A percentile compares a stretch with the other conserved stretches of the same genome.
Evolutionary conservation across 371 early-diverging fungal species (phyloP).

Genomic region (Circinella minor): DNA sequence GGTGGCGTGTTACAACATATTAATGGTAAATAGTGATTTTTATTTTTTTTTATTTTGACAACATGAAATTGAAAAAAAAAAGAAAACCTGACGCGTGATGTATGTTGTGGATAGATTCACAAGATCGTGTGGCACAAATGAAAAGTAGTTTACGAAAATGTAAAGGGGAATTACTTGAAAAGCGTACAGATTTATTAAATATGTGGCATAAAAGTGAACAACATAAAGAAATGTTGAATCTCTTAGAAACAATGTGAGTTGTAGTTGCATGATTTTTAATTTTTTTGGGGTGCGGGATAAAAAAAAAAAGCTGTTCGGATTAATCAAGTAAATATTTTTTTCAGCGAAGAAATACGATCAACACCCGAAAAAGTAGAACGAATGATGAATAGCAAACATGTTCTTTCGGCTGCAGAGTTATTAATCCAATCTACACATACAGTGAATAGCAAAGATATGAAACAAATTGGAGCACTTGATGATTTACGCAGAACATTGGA

Average conservation of each 20-base stretch:
- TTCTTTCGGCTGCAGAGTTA: conserved; percentile 76
- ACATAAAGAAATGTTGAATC: conserved; percentile 82
- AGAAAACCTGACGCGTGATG: conserved; percentile 19
- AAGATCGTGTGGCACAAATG: conserved; percentile 70
- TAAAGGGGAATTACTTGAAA: conserved; percentile 71
- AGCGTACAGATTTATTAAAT: conserved; percentile 77
- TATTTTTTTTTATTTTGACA: neutral
- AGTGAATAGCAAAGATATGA: conserved; percentile 75
- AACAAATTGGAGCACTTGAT: conserved; percentile 85
- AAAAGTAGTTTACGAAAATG: conserved; percentile 68
- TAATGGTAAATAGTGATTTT: conserved; percentile 52
- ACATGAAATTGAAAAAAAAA: conserved; percentile 13
- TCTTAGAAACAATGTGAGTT: conserved; percentile 76
- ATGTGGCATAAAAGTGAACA: conserved; percentile 82
- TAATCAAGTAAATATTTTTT: too few species aligned
- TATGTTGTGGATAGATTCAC: conserved; percentile 49
- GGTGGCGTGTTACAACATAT: conserved; percentile 89
- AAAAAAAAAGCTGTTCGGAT: too few species aligned
- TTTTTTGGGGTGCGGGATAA: too few species aligned
- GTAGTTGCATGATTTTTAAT: neutral
- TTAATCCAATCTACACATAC: conserved; percentile 72
- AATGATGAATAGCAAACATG: conserved; percentile 79
- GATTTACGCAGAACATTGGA: conserved; percentile 75
- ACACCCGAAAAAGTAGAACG: conserved; percentile 80
- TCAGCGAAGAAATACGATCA: conserved; percentile 81